These are phyloP conservation scores for Mycena latifolia DNA, from an alignment of 768 basidiomycete species.

Conservation along the genomic window DNA sequence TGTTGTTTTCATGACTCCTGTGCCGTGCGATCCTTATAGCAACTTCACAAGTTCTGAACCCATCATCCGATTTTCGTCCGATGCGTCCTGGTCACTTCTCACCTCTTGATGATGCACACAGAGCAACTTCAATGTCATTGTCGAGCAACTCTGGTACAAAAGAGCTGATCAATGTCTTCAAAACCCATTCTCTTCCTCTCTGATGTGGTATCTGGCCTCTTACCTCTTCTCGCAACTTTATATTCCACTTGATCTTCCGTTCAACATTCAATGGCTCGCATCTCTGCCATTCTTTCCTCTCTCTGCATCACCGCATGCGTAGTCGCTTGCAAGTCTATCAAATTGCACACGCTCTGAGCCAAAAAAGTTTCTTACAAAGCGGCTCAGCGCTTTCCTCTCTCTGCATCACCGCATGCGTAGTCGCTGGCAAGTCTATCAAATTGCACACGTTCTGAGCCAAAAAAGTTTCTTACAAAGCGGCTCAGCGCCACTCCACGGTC, in stretches of 20 bases:
- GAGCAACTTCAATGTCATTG: no score
- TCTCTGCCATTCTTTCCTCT: constrained; percentile 7
- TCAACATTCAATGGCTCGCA: constrained; percentile 19
- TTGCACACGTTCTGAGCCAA: no score
- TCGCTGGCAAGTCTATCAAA: constrained; percentile 5
- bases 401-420: no score
- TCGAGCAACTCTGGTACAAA: constrained; percentile 5
- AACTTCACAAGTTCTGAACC: no score
- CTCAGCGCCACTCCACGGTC: constrained; percentile 15
- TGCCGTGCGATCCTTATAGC: no score
- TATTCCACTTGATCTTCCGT: no score
- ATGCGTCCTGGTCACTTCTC: no score
- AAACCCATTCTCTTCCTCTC: not conserved
- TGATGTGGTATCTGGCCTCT: constrained; percentile 22
- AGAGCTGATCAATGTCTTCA: not conserved
- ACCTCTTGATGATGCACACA: no score
- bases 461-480: not conserved
- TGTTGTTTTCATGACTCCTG: no score
- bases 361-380: not conserved
- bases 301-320: no score
- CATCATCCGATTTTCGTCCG: no score
- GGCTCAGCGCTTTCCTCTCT: not conserved
- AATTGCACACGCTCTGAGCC: no score
- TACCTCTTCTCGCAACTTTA: not conserved
- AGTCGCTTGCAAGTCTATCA: constrained; percentile 7